Evolutionary conservation across 768 basidiomycete species (phyloP).

Genomic region (Suillus cothurnatus): DNA sequence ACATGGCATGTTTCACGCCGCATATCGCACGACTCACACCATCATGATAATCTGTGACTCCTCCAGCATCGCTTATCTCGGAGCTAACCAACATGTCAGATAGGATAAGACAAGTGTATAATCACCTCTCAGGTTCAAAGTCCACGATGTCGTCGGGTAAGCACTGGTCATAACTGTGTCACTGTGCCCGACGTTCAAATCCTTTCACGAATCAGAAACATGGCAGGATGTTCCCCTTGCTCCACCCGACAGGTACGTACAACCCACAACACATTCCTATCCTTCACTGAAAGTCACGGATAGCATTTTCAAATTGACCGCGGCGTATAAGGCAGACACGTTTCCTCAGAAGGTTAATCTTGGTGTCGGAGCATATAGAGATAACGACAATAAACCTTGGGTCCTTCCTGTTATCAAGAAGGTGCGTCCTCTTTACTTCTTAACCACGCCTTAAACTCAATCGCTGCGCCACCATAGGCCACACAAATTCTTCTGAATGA

Average conservation of each 20-base stretch:
- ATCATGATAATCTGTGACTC: not conserved
- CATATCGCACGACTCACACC: not conserved
- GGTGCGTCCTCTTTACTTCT: constrained; percentile 41
- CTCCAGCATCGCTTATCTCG: not conserved
- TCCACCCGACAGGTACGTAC: constrained; percentile 75
- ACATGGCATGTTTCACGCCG: not conserved
- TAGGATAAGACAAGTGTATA: constrained; percentile 62
- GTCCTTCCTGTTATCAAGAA: constrained; percentile 90
- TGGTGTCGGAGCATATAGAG: constrained; percentile 92
- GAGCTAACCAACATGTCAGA: constrained; percentile 43
- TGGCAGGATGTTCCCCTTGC: constrained; percentile 82
- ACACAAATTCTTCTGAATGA: constrained; percentile 70
- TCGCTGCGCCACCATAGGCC: constrained; percentile 49
- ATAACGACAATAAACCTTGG: constrained; percentile 87
- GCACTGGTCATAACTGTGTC: constrained; percentile 24
- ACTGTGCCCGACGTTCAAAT: not conserved
- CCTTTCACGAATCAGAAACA: constrained; percentile 48
- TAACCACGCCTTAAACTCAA: constrained; percentile 7
- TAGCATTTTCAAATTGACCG: constrained; percentile 91
- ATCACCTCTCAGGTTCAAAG: constrained; percentile 47
- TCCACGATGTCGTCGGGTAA: constrained; percentile 56
- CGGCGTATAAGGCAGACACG: constrained; percentile 82
- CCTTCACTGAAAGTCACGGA: constrained; percentile 14
- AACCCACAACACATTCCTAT: not conserved
- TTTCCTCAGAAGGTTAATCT: constrained; percentile 84